A percentile compares a stretch with the other conserved stretches of the same genome.
These are phyloP conservation scores for Fusarium burgessii DNA, from an alignment of 2,329 filamentous ascomycete genomes.

Conservation along the genomic window DNA sequence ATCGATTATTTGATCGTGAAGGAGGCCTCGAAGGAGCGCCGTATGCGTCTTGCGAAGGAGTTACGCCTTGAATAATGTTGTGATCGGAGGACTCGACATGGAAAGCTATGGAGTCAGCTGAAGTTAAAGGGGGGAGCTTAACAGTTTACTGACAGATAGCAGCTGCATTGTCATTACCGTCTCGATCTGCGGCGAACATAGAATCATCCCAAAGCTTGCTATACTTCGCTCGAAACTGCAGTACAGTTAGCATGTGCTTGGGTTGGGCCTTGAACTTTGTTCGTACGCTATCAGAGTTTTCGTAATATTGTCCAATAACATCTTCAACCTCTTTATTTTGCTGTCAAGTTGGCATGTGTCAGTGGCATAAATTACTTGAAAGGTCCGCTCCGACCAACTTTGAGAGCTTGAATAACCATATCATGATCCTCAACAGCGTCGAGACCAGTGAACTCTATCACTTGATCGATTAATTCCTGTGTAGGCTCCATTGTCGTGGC, in stretches of 20 bases:
- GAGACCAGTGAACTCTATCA: slow-evolving; percentile 58
- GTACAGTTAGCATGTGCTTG: slow-evolving; percentile 26
- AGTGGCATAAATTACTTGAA: slow-evolving; percentile 10
- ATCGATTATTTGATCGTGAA: slow-evolving; percentile 68
- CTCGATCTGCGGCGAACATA: slow-evolving; percentile 64
- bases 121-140: neutral
- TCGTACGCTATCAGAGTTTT: slow-evolving; percentile 56
- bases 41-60: slow-evolving; percentile 55
- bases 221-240: slow-evolving; percentile 62
- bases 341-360: slow-evolving; percentile 35
- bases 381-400: slow-evolving; percentile 46
- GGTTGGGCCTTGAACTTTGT: neutral
- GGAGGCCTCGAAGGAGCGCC: slow-evolving; percentile 71
- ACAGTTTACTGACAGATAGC: slow-evolving; percentile 57
- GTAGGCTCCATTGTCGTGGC: slow-evolving; percentile 51
- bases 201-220: slow-evolving; percentile 65
- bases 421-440: slow-evolving; percentile 52
- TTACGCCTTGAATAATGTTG: slow-evolving; percentile 57
- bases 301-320: slow-evolving; percentile 66
- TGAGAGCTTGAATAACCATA: slow-evolving; percentile 57
- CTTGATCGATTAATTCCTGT: slow-evolving; percentile 53
- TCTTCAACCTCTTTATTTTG: slow-evolving; percentile 59
- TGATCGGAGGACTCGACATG: slow-evolving; percentile 65
- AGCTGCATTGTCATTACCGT: slow-evolving; percentile 58
- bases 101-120: slow-evolving; percentile 59